Base-by-base conservation (phyloP, 139 green algal genomes). In the Auxenochlorella protothecoides region DNA sequence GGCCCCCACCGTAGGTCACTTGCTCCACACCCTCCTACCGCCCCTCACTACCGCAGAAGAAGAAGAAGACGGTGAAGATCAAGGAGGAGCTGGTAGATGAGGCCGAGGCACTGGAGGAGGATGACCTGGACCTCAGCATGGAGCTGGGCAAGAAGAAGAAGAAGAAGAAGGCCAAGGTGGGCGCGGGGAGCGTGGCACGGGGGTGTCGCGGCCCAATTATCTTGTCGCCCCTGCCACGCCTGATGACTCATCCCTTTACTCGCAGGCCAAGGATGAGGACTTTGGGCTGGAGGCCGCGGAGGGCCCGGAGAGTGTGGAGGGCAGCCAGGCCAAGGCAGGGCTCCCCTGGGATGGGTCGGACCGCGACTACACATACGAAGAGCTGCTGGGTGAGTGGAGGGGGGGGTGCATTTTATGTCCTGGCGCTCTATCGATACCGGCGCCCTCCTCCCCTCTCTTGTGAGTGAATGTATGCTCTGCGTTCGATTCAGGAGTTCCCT, bases 351-450 rank as follows among this genome's bases (percentile, higher is more conserved):
- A 96, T 54, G 91, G 90, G 11, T 86, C 79, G 6, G 92, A 97
- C 76, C 77, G 95, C 3, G 95, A 99, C 66, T 99, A 99, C 85
- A 88, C 81, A 3, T 99, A 99, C 76, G 92, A 97, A 6, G 95
- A 99, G 88, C 83, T 97, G 69, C 80, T 96, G 56, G 88, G 86
- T 91, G 55, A 55, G 70, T 64, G 13, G 53, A 5, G 15, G 67
- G 55, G 5, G 54, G 14, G 0, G 2, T 63, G 59, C 59, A 63
- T 14, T 67, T 67, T 63, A 15, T 2, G 59, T 63, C 59, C 27
- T 44, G 27, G 27, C 27, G 1, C 27, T 44, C 27, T 44, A 44
- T 44, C 27, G 27, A 44, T 44, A 44, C 27, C 27, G 27, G 27
- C 27, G 27, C 27, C 27, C 27, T 44, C 27, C 27, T 44, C 27